Conservation (phyloP, 1,139 yeast species). For the Yamadazyma epiphylla region DNA sequence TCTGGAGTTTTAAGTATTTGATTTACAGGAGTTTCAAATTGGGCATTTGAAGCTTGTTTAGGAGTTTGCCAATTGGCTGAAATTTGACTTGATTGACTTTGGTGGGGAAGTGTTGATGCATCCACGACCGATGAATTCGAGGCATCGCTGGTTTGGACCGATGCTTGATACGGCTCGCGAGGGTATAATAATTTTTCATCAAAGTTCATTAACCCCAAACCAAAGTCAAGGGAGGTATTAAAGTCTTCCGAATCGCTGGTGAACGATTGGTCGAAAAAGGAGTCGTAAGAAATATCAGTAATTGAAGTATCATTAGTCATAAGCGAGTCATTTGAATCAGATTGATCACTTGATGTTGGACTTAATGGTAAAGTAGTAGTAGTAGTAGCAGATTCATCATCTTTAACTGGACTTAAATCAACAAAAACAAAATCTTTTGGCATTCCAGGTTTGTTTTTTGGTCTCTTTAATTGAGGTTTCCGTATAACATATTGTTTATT, state of each 20-base stretch:
- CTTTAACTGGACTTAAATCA: conserved; percentile 50
- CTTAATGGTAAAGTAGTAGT: conserved; percentile 8
- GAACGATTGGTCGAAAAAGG: conserved; percentile 2
- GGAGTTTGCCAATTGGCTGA: conserved; percentile 6
- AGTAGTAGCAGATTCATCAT: conserved; percentile 14
- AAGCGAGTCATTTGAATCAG: conserved; percentile 13
- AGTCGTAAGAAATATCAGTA: conserved; percentile 10
- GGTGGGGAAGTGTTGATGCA: conserved; percentile 1
- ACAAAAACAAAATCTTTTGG: conserved; percentile 54
- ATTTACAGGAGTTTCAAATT: conserved; percentile 14
- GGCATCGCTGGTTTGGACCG: conserved; percentile 3
- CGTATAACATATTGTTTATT: conserved; percentile 30
- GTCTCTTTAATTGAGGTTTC: conserved; percentile 48
- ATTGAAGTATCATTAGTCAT: conserved; percentile 11
- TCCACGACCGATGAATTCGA: not conserved
- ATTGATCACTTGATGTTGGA: conserved; percentile 10
- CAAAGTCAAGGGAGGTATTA: conserved; percentile 8
- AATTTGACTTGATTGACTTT: conserved; percentile 1
- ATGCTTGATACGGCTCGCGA: conserved; percentile 4
- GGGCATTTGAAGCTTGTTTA: conserved; percentile 7
- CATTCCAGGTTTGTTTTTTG: conserved; percentile 49
- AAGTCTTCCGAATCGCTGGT: conserved; percentile 5
- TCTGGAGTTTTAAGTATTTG: conserved; percentile 12
- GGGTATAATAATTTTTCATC: conserved; percentile 10
- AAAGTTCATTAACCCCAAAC: conserved; percentile 9